These are phyloP conservation scores for Barnettozyma salicaria DNA, from an alignment of 805 yeast genomes.

Conservation along the genomic window DNA sequence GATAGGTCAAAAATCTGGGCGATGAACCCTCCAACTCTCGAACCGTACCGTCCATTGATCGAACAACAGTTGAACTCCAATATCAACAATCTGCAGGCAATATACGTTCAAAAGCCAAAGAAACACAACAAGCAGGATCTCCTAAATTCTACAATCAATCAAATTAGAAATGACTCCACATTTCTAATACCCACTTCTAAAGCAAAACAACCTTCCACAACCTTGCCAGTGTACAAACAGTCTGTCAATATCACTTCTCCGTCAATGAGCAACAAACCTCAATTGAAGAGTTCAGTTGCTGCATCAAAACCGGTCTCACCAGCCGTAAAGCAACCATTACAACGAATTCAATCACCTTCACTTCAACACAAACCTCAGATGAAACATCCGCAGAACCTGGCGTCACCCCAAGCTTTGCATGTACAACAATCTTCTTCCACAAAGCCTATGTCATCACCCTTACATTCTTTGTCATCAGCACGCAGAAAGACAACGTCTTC, in stretches of 20 bases:
- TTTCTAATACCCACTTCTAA: slow-evolving; percentile 3
- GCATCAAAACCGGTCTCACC: neutral
- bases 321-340: too few species aligned
- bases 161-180: slow-evolving; percentile 21
- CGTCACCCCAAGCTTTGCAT: too few species aligned
- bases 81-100: slow-evolving; percentile 12
- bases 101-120: slow-evolving; percentile 21
- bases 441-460: too few species aligned
- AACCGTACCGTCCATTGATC: slow-evolving; percentile 49
- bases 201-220: neutral
- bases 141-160: slow-evolving; percentile 21
- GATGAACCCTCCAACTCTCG: slow-evolving; percentile 57
- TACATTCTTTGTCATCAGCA: too few species aligned
- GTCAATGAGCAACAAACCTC: neutral
- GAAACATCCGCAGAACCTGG: too few species aligned
- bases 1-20: slow-evolving; percentile 67
- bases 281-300: neutral
- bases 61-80: slow-evolving; percentile 24
- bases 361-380: too few species aligned
- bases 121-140: slow-evolving; percentile 22
- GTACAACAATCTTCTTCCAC: too few species aligned
- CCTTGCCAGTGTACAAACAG: neutral
- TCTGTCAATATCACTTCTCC: neutral
- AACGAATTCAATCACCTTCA: too few species aligned
- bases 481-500: too few species aligned